These are phyloP conservation scores for Penicillium lagena DNA, from an alignment of 495 filamentous ascomycete genomes.

Conservation along the genomic window DNA sequence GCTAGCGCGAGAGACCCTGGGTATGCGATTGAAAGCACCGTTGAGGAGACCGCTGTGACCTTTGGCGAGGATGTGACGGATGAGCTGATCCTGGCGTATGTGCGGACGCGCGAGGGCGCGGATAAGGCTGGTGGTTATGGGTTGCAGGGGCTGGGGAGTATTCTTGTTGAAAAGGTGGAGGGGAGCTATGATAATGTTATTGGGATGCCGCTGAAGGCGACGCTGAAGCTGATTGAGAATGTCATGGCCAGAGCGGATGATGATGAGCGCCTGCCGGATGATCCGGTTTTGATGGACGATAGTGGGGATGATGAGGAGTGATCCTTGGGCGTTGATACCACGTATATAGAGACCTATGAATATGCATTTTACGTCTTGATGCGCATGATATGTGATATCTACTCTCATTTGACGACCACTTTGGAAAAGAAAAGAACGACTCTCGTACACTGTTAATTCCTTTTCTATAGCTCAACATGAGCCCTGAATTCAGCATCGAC, in stretches of 20 bases:
- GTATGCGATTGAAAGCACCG: conserved; percentile 70
- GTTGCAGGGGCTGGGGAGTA: conserved; percentile 78
- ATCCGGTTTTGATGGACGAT: conserved; percentile 10
- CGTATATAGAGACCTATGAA: no score
- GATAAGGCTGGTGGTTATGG: conserved; percentile 98
- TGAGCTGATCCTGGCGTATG: conserved; percentile 80
- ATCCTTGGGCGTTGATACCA: background rate
- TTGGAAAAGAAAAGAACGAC: no score
- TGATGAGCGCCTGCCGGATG: conserved; percentile 37
- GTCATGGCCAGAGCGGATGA: conserved; percentile 54
- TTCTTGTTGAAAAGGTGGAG: conserved; percentile 82
- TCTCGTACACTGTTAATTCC: conserved; percentile 5
- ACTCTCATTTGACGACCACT: no score
- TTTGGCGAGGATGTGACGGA: conserved; percentile 73
- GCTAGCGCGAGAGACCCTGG: conserved; percentile 71
- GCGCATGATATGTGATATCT: background rate
- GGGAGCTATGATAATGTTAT: conserved; percentile 93
- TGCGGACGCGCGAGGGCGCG: conserved; percentile 81
- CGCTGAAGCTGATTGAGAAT: conserved; percentile 78
- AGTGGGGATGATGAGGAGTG: conserved; percentile 28
- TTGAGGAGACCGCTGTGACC: conserved; percentile 81
- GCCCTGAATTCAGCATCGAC: conserved; percentile 4
- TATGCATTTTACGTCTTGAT: background rate
- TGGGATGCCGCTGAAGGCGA: conserved; percentile 80
- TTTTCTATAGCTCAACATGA: conserved; percentile 5